Conservation (phyloP, 768 basidiomycete genomes). For the Tulasnella sp. region DNA sequence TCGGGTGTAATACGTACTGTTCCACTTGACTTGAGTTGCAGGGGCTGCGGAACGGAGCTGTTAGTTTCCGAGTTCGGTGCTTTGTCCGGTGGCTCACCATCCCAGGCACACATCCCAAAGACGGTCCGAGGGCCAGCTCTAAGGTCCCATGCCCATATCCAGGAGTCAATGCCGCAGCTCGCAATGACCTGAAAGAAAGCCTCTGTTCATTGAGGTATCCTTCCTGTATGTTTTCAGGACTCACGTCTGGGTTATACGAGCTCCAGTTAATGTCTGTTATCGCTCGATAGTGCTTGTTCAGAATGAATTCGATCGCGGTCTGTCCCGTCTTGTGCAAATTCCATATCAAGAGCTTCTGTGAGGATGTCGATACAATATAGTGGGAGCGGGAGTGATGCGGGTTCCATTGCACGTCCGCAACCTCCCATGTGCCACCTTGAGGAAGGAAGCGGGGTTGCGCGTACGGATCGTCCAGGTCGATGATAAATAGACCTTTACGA, state of each 20-base stretch:
- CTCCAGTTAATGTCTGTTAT: conserved; percentile 99
- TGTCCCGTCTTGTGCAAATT: conserved; percentile 73
- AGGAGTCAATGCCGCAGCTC: conserved; percentile 89
- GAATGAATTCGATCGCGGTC: conserved; percentile 76
- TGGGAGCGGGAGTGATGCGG: conserved; percentile 71
- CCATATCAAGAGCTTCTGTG: conserved; percentile 92
- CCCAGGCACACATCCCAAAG: conserved; percentile 58
- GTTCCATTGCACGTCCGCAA: conserved; percentile 91
- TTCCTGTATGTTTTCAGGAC: not conserved
- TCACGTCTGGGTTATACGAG: conserved; percentile 66
- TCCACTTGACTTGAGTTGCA: conserved; percentile 98
- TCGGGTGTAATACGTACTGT: conserved; percentile 43
- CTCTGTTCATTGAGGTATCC: not conserved
- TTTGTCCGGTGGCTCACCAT: conserved; percentile 41
- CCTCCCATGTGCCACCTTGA: conserved; percentile 95
- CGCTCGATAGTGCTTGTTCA: conserved; percentile 87
- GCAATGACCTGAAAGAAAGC: conserved; percentile 50
- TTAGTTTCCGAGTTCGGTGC: not conserved
- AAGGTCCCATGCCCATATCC: conserved; percentile 94
- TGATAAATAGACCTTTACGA: conserved; percentile 88
- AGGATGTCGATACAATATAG: conserved; percentile 83
- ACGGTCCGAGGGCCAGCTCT: conserved; percentile 51
- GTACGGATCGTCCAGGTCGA: conserved; percentile 84
- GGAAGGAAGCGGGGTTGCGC: conserved; percentile 90
- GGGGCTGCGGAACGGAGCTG: conserved; percentile 48